Percentiles rank a stretch among this genome's conserved stretches.
phyloP scores from a whole-genome alignment of 176 grass and related monocot genomes.

The Dactylis glomerata region DNA sequence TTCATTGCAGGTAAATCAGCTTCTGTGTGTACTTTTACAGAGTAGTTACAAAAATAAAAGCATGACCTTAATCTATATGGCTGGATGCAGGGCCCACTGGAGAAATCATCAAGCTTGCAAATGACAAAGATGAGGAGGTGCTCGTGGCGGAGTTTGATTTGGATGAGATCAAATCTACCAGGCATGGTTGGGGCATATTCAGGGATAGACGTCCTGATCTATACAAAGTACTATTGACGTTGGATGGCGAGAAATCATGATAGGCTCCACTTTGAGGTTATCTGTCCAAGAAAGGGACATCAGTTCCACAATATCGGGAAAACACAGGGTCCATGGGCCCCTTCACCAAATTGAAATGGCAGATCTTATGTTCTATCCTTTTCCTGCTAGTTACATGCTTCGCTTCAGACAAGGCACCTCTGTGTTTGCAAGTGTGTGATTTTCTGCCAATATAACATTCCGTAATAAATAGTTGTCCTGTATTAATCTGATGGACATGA shows the following conservation, averaged over 20 bases:
- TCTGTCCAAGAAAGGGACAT: neutral
- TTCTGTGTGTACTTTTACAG: neutral
- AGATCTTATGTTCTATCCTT: neutral
- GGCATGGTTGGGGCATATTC: constrained; percentile 85
- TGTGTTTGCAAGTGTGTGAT: neutral
- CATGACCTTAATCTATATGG: neutral
- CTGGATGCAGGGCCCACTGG: constrained; percentile 60
- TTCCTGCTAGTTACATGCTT: neutral
- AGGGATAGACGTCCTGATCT: constrained; percentile 83
- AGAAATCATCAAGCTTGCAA: constrained; percentile 81
- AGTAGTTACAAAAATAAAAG: neutral
- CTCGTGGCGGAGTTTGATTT: constrained; percentile 77
- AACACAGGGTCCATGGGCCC: neutral
- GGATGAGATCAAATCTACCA: constrained; percentile 66
- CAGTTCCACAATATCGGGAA: constrained; percentile 10
- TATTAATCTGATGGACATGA: neutral
- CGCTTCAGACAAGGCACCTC: neutral
- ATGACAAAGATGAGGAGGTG: constrained; percentile 79
- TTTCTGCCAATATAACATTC: neutral
- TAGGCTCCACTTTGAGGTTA: neutral
- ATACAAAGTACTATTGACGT: constrained; percentile 72
- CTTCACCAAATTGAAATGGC: neutral
- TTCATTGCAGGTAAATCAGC: constrained; percentile 71
- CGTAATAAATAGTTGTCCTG: constrained; percentile 1
- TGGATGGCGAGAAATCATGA: constrained; percentile 55